phyloP scores from a whole-genome alignment of 352 stramenopile genomes.

The Globisporangium emineosum region DNA sequence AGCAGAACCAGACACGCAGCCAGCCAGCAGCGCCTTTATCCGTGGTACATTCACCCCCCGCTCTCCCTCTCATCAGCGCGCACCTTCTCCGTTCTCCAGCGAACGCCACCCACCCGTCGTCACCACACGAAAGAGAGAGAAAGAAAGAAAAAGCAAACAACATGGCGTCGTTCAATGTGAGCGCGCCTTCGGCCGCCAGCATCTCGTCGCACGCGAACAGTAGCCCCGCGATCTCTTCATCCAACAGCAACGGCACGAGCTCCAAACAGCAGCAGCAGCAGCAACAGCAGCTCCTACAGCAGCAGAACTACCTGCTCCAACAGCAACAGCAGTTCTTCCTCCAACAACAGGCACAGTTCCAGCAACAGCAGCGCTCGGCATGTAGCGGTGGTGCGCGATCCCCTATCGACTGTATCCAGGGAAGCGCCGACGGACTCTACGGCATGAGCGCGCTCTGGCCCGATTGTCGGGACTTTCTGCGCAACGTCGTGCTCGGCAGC shows the following conservation, averaged over 20 bases:
- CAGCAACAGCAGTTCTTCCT: constrained; percentile 16
- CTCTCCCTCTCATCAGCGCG: neutral
- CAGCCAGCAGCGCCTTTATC: too few relatives aligned
- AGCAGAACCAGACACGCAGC: neutral
- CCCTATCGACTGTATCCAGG: neutral
- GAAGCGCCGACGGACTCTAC: constrained; percentile 14
- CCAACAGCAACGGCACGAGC: constrained; percentile 4
- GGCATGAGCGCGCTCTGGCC: constrained; percentile 76
- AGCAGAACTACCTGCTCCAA: constrained; percentile 3
- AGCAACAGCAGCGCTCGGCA: constrained; percentile 12
- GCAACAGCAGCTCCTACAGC: constrained; percentile 12
- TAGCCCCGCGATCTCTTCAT: neutral
- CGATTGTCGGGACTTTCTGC: constrained; percentile 55
- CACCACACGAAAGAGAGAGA: neutral
- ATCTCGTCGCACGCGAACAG: constrained; percentile 18
- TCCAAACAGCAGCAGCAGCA: constrained; percentile 23
- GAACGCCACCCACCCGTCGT: neutral
- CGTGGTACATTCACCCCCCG: neutral
- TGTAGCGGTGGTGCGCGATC: neutral
- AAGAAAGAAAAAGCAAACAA: neutral
- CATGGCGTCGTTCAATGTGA: constrained; percentile 29
- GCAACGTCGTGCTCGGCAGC: constrained; percentile 55
- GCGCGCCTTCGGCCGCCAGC: constrained; percentile 8
- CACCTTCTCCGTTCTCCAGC: too few relatives aligned
- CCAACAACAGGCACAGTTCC: constrained; percentile 13